Base-by-base conservation (phyloP, 2,329 filamentous ascomycete genomes). In the Blastomyces emzantsi region DNA sequence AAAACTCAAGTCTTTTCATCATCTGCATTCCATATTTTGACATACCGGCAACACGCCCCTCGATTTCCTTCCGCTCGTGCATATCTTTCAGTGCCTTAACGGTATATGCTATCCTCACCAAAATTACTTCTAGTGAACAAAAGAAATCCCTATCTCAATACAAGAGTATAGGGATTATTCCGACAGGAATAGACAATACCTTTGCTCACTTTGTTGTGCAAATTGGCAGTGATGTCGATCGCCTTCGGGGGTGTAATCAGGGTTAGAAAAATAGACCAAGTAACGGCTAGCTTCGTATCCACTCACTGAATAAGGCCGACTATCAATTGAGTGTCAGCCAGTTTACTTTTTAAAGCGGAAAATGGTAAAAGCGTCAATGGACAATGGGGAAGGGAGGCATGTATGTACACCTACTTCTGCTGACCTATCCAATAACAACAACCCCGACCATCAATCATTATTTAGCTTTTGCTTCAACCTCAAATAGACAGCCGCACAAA, bases 81-180 rank as follows among this genome's bases (percentile, higher is more conserved):
- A 89, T 76, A 64, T 87, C 85, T 68, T 85, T 86, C 43, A 89
- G 75, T 41, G 83, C 70, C 73, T 87, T 89, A 36, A 80, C 80
- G 30, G 85, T 80, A 54, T 83, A 78, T 15, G 84, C 83, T 81
- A 62, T 33, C 30, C 47, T 17, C 47, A n/a, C n/a, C 13, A 30
- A 25, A 17, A 41, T 39, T 51, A 11, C 52, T 15, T 45, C 36
- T 47, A 47, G 57, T 30, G 28, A 19, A 7, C 8, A 60, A 25
- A n/a, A 19, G 33, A 9, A 13, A 1, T 2, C 22, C n/a, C 25
- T 43, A 43, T 25, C 19, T 39, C 9, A 36, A 22, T 66, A 49
- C 33, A 59, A 60, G 62, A 56, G 58, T 19, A 47, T 4, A 19
- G 47, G 30, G 43, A 36, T 22, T 17, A 25, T 30, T 19, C 25